phyloP scores from a whole-genome alignment of 2,329 filamentous ascomycete species.

The Aspergillus ustus region DNA sequence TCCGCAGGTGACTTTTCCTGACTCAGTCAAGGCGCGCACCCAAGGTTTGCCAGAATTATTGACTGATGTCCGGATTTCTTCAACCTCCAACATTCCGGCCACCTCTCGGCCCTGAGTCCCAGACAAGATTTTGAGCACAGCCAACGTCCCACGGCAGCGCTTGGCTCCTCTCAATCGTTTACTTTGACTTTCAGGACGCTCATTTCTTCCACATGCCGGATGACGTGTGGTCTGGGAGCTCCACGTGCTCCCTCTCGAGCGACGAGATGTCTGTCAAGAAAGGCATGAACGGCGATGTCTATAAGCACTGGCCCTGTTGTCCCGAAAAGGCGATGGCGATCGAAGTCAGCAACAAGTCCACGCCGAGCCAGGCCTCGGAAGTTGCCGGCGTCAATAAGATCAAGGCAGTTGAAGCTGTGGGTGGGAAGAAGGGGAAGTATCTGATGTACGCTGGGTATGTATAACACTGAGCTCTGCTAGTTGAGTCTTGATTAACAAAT shows the following conservation, averaged over 20 bases:
- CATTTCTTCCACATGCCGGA: slow-evolving; percentile 9
- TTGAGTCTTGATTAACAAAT: slow-evolving; percentile 13
- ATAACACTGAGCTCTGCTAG: not conserved
- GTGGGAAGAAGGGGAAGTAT: slow-evolving; percentile 37
- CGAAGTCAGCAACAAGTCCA: slow-evolving; percentile 13
- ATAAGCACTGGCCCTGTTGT: slow-evolving; percentile 3
- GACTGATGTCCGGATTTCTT: not conserved
- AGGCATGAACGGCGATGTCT: not conserved
- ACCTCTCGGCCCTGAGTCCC: not conserved
- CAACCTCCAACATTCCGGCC: not conserved
- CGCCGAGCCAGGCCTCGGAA: slow-evolving; percentile 10
- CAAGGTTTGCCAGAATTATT: not conserved
- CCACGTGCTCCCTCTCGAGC: slow-evolving; percentile 4
- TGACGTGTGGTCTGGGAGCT: slow-evolving; percentile 15
- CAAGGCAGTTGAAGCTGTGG: slow-evolving; percentile 34
- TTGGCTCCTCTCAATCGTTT: not conserved
- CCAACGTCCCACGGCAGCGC: not conserved
- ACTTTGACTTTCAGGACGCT: not conserved
- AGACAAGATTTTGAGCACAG: not conserved
- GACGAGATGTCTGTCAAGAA: slow-evolving; percentile 13
- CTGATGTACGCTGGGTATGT: slow-evolving; percentile 34
- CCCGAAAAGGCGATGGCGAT: slow-evolving; percentile 18
- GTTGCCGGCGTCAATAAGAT: slow-evolving; percentile 33
- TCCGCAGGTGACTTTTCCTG: not conserved
- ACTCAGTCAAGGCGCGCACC: not conserved